Percentiles rank a stretch among this genome's conserved stretches.
These are phyloP conservation scores for Saccharomycopsis fodiens DNA, from an alignment of 805 yeast species.

Conservation along the genomic window DNA sequence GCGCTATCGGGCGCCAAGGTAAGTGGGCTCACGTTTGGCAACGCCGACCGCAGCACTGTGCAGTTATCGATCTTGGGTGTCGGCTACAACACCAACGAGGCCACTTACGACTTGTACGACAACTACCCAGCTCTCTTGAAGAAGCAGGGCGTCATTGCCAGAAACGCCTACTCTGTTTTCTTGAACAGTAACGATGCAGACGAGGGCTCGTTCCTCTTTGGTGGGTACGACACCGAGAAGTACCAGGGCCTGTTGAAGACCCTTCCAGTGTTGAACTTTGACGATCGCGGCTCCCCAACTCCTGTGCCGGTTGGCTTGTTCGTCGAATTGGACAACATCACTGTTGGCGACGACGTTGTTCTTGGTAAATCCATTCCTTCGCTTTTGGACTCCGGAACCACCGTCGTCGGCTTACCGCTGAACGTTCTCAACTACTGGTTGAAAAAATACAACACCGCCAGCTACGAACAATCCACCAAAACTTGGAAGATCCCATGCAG, in stretches of 20 bases:
- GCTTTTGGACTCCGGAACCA: slow-evolving; percentile 37
- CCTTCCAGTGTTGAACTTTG: slow-evolving; percentile 44
- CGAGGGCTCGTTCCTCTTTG: slow-evolving; percentile 55
- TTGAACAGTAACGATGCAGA: slow-evolving; percentile 33
- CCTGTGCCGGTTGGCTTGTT: slow-evolving; percentile 43
- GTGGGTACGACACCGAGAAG: slow-evolving; percentile 63
- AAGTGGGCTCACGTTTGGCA: neutral
- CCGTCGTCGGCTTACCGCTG: slow-evolving; percentile 27
- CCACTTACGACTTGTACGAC: slow-evolving; percentile 23
- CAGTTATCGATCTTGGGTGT: slow-evolving; percentile 61
- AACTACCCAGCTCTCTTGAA: slow-evolving; percentile 61
- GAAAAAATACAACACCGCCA: slow-evolving; percentile 30
- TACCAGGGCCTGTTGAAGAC: slow-evolving; percentile 43
- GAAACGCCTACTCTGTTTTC: slow-evolving; percentile 54
- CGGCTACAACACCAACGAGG: slow-evolving; percentile 44
- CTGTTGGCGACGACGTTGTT: neutral
- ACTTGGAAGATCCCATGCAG: slow-evolving; percentile 2
- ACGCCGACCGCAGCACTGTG: neutral
- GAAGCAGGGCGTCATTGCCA: slow-evolving; percentile 46
- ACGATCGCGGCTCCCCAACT: slow-evolving; percentile 27
- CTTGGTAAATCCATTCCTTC: slow-evolving; percentile 30
- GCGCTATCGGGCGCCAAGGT: neutral
- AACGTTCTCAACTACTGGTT: neutral
- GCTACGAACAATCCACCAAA: too few relatives aligned
- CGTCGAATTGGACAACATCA: slow-evolving; percentile 25